Evolutionary conservation across 306 rosid species (phyloP).

Genomic region (Luffa acutangula): DNA sequence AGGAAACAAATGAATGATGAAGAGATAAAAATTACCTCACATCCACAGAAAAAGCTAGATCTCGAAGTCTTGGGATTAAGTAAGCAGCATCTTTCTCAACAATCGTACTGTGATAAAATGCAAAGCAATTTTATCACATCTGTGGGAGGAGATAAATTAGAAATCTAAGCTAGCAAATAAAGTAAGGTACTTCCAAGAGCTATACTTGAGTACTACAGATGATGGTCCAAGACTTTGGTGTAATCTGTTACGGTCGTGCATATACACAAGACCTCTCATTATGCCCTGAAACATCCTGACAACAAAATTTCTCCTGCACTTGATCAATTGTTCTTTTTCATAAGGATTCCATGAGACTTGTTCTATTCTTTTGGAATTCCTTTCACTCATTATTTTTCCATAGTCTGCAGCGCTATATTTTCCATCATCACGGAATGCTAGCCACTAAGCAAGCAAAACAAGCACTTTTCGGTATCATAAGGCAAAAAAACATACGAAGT

Average conservation of each 20-base stretch:
- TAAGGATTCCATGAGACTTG: constrained; percentile 56
- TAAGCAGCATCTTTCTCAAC: constrained; percentile 63
- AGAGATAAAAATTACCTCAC: constrained; percentile 34
- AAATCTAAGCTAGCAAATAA: constrained; percentile 9
- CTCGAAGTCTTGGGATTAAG: constrained; percentile 80
- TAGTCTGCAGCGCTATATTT: constrained; percentile 83
- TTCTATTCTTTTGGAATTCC: constrained; percentile 31
- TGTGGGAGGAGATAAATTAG: not conserved
- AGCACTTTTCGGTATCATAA: not conserved
- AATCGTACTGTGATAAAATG: constrained; percentile 49
- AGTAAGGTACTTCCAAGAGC: constrained; percentile 4
- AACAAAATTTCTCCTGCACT: constrained; percentile 52
- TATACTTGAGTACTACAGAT: constrained; percentile 79
- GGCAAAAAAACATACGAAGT: not conserved
- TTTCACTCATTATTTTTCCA: constrained; percentile 65
- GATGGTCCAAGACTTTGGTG: constrained; percentile 98
- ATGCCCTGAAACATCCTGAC: constrained; percentile 62
- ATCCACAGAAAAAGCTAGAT: constrained; percentile 85
- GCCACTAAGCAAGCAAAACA: constrained; percentile 56
- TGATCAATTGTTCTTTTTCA: constrained; percentile 42
- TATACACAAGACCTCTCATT: constrained; percentile 67
- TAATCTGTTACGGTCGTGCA: constrained; percentile 67
- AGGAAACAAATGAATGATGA: not conserved
- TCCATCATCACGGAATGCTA: constrained; percentile 88
- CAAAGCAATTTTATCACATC: not conserved